Conservation (phyloP, 2,329 filamentous ascomycete genomes). For the Celoporthe dispersa region DNA sequence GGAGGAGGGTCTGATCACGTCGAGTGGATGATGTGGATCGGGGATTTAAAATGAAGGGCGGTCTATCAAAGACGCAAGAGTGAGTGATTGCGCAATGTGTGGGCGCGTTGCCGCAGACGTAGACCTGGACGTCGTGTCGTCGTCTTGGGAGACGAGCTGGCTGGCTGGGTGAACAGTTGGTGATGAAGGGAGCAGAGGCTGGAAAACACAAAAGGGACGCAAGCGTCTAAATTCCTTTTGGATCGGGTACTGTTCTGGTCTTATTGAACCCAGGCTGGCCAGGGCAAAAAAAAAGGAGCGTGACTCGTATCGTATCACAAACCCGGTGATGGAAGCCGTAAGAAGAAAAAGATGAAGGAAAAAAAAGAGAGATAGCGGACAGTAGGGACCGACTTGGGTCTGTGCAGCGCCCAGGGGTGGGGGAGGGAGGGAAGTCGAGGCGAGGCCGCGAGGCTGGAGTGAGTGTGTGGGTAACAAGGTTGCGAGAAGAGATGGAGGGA, state of each 20-base stretch:
- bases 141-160: neutral
- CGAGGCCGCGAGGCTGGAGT: constrained; percentile 1
- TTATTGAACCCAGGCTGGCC: neutral
- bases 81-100: constrained; percentile 39
- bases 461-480: constrained; percentile 3
- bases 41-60: constrained; percentile 33
- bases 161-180: neutral
- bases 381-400: constrained; percentile 2
- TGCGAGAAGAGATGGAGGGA: constrained; percentile 1
- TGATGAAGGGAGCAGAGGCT: neutral
- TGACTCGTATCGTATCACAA: constrained; percentile 17
- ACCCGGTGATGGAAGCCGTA: constrained; percentile 4
- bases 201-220: constrained; percentile 1
- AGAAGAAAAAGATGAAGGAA: constrained; percentile 5
- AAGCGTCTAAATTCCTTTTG: constrained; percentile 3
- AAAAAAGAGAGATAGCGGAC: constrained; percentile 1
- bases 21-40: constrained; percentile 6
- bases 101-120: constrained; percentile 36
- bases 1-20: constrained; percentile 2
- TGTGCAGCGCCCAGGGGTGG: neutral
- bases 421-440: neutral
- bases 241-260: neutral
- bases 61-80: constrained; percentile 59
- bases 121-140: constrained; percentile 32
- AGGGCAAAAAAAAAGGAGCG: constrained; percentile 7